Evolutionary conservation across 345 rosid genomes (phyloP).

Genomic region (Adansonia digitata): DNA sequence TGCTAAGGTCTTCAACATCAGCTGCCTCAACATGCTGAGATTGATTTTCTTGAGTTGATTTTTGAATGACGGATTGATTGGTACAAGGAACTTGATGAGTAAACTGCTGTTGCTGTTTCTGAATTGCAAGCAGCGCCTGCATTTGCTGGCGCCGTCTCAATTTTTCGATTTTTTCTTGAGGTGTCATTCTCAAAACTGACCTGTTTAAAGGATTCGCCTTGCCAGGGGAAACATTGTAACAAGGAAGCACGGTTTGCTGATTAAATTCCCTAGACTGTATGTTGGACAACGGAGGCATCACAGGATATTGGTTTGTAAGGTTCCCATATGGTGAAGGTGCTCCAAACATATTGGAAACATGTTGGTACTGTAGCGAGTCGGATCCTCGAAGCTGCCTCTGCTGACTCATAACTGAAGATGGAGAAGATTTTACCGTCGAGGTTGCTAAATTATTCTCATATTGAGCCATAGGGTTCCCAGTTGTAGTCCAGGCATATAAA

Average conservation of each 20-base stretch:
- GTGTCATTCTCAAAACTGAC: constrained; percentile 68
- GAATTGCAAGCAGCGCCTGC: constrained; percentile 96
- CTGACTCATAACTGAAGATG: constrained; percentile 37
- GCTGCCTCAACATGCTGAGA: constrained; percentile 32
- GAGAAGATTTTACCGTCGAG: constrained; percentile 25
- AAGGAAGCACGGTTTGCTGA: constrained; percentile 42
- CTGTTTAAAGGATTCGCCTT: constrained; percentile 34
- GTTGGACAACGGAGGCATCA: constrained; percentile 44
- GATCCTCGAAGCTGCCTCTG: constrained; percentile 48
- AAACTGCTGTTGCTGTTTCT: constrained; percentile 77
- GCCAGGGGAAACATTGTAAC: constrained; percentile 42
- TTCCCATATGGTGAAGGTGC: constrained; percentile 44
- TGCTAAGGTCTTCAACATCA: constrained; percentile 38
- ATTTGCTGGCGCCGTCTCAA: constrained; percentile 88
- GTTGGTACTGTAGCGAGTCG: constrained; percentile 46
- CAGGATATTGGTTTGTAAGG: constrained; percentile 49
- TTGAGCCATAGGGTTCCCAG: constrained; percentile 30
- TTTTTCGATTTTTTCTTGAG: constrained; percentile 90
- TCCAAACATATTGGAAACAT: constrained; percentile 39
- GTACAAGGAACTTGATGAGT: constrained; percentile 36
- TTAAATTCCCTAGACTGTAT: constrained; percentile 44
- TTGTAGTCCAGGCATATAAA: constrained; percentile 38
- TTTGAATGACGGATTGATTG: constrained; percentile 40
- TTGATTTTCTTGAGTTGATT: constrained; percentile 39
- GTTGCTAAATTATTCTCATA: constrained; percentile 37